Base-by-base conservation (phyloP, 768 basidiomycete species). In the Psilocybe azurescens region DNA sequence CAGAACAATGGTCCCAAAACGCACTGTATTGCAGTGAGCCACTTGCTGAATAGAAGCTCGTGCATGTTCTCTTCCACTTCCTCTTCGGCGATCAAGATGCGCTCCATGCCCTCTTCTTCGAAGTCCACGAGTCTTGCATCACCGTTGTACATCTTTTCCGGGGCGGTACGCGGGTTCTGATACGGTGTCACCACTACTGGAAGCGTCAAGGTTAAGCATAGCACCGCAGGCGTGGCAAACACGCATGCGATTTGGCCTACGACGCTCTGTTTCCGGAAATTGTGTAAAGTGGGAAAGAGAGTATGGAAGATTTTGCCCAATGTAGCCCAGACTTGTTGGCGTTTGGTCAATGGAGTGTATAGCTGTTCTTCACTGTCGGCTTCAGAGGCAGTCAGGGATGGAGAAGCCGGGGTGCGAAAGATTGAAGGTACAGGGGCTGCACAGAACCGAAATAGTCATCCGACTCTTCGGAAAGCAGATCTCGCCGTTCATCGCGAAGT, bases 21-120 rank as follows among this genome's bases (percentile, higher is more conserved):
- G 73, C 93, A 97, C 68, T 99, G 97, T 3, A 81, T 80, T 20
- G 92, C 90, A 74, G 89, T 93, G 39, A 99, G 76, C 88, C 90
- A 94, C 74, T 94, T 91, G 72, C 87, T 90, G 71, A 88, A 90
- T 62, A 74, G 64, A 53, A 88, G 74, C 49, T 88, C 86, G 59
- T 90, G 87, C 67, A 89, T 74, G 20, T 89, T 89, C 67, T 91
- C 87, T 64, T 88, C 78, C 7, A 89, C 82, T 62, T 88, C 89
- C 51, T 91, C 89, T 61, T 91, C 91, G 1, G 91, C 92, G 41
- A 91, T 83, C 32, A 92, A 74, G 7, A 84, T 79, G 18, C 89
- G 78, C 73, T 89, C 89, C 14, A 87, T 79, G 7, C 87, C 89
- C 63, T 94, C 88, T 72, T 91, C 90, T 68, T 92, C 91, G 68